Conservation (phyloP, 306 rosid genomes). For the Ormosia emarginata region DNA sequence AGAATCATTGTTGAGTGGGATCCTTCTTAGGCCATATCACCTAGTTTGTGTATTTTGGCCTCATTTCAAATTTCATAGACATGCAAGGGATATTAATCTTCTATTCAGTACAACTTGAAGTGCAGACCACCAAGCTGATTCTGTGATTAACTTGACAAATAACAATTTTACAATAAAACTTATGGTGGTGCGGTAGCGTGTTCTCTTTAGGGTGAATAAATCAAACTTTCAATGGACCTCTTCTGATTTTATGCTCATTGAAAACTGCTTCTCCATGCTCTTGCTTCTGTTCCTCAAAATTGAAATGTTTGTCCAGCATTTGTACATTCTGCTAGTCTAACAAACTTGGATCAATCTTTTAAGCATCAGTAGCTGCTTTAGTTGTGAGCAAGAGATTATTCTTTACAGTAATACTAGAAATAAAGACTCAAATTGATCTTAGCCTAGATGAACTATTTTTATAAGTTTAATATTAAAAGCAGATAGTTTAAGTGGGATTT, state of each 20-base stretch:
- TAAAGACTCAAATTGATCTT: not conserved
- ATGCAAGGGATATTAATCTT: conserved; percentile 13
- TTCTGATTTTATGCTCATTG: not conserved
- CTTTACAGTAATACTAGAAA: not conserved
- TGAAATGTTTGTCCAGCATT: not conserved
- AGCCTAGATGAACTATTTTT: conserved; percentile 6
- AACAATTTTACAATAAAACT: not conserved
- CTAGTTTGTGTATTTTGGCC: conserved; percentile 8
- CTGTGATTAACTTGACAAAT: not conserved
- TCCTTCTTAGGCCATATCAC: not conserved
- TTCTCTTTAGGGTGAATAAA: not conserved
- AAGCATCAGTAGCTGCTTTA: not conserved
- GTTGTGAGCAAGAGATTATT: not conserved
- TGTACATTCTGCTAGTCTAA: not conserved
- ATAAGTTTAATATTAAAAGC: not conserved
- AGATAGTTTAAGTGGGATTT: not conserved
- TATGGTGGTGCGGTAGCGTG: not conserved
- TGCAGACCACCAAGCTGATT: not conserved
- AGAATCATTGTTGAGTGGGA: not conserved
- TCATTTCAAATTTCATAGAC: not conserved
- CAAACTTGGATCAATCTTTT: not conserved
- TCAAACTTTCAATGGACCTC: not conserved
- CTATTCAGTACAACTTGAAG: not conserved
- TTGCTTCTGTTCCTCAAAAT: not conserved
- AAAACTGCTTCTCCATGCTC: not conserved